These are phyloP conservation scores for Pyrenula massariospora DNA, from an alignment of 495 filamentous ascomycete genomes.

Conservation along the genomic window DNA sequence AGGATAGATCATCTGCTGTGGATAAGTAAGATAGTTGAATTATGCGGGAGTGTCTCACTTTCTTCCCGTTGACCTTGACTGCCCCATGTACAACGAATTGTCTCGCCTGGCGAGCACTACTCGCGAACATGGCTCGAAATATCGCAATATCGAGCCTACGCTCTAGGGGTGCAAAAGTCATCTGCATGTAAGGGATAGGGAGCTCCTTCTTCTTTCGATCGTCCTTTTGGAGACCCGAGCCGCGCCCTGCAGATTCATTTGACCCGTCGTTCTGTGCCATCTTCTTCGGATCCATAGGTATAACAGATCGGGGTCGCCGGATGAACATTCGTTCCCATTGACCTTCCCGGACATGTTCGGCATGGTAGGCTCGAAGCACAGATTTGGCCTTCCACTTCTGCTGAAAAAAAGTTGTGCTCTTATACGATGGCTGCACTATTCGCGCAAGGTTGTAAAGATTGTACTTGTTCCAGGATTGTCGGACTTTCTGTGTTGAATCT, in stretches of 20 bases:
- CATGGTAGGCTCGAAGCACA: conserved; percentile 74
- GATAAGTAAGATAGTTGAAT: neutral
- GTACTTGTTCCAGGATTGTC: conserved; percentile 96
- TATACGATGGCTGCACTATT: conserved; percentile 24
- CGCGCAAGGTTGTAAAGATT: conserved; percentile 79
- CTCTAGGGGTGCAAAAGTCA: conserved; percentile 86
- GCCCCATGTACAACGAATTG: conserved; percentile 88
- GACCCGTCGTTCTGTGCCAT: conserved; percentile 73
- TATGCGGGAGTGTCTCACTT: conserved; percentile 38
- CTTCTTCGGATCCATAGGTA: conserved; percentile 68
- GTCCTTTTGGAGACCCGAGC: conserved; percentile 48
- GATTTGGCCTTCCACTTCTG: conserved; percentile 94
- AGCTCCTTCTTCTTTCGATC: conserved; percentile 6
- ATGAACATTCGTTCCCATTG: conserved; percentile 91
- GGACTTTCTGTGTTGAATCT: conserved; percentile 55
- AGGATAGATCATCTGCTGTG: conserved; percentile 70
- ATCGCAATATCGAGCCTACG: conserved; percentile 83
- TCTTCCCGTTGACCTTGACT: conserved; percentile 92
- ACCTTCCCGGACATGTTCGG: conserved; percentile 80
- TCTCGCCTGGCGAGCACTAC: conserved; percentile 84
- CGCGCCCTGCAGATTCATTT: conserved; percentile 66
- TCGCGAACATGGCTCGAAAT: conserved; percentile 86
- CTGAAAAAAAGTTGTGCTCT: conserved; percentile 71
- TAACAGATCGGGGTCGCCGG: conserved; percentile 60
- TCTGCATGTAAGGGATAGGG: conserved; percentile 75